Conservation (phyloP, 257 asterid genomes). For the Forsythia suspensa region DNA sequence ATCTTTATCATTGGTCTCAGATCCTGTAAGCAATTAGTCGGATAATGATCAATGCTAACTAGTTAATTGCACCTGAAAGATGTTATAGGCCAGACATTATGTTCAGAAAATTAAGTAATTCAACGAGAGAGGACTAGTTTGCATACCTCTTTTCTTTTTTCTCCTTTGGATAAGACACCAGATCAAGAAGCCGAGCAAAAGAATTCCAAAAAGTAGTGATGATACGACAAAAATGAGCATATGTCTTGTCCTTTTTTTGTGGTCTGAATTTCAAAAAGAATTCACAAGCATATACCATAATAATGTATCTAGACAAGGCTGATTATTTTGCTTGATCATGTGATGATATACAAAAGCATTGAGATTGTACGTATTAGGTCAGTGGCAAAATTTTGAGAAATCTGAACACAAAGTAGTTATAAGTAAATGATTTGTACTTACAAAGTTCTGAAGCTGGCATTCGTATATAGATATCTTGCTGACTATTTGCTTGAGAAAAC, state of each 20-base stretch:
- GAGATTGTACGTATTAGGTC: not conserved
- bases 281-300: not conserved
- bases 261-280: not conserved
- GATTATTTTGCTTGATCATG: not conserved
- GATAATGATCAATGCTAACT: not conserved
- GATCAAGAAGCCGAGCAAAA: not conserved
- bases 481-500: no score
- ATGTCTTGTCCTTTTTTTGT: not conserved
- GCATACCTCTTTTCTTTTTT: slow-evolving; percentile 13
- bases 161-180: not conserved
- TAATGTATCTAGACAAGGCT: no score
- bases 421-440: no score
- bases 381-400: not conserved
- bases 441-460: no score
- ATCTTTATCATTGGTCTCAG: not conserved
- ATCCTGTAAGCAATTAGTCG: not conserved
- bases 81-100: not conserved
- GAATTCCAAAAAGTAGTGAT: not conserved
- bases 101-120: not conserved
- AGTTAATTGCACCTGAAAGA: not conserved
- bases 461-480: no score
- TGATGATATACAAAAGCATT: not conserved
- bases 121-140: not conserved
- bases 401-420: not conserved
- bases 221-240: not conserved